Base-by-base conservation (phyloP, 345 rosid species). In the Pistacia integerrima region DNA sequence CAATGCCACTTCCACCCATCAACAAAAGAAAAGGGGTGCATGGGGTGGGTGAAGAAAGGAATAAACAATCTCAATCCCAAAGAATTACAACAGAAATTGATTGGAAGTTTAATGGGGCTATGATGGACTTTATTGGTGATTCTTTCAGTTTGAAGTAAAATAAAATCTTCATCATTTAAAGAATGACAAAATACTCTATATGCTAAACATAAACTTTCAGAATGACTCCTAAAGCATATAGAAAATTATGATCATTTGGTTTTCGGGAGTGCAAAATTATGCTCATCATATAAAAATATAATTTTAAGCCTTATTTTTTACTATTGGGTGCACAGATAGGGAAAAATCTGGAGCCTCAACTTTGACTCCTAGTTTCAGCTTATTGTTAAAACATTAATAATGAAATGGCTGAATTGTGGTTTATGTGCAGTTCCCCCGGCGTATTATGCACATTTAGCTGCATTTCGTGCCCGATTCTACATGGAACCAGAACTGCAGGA, bases 381-480 rank as follows among this genome's bases (percentile, higher is more conserved):
- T 18, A 22, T 51, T 51, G 56, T 36, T 36, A 2, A 17, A 14
- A 4, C 65, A 11, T 12, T 56, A 18, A 6, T 16, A 35, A 28
- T 68, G 12, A 48, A 25, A 12, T 65, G 17, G 20, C 52, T 74
- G 6, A 22, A 70, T 20, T 22, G 36, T 54, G 30, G 52, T 70
- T 67, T 75, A 4, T 79, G 55, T 81, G 85, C 83, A 96, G 99
- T 96, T 81, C 99, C 99, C 35, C 99, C 99, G 0, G 99, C 99
- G 65, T 92, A 96, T 74, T 96, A 96, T 73, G 99, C 99, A 0
- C 99, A 96, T 80, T 87, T 96, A 77, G 99, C 99, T 16, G 98
- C 99, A 38, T 96, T 94, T 52, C 91, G 99, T 2, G 99, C 99
- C 5, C 90, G 99, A 28, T 96, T 96, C 82, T 96, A 96, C 91